phyloP scores from a whole-genome alignment of 2,329 filamentous ascomycete genomes.

The Ophiostoma ips region DNA sequence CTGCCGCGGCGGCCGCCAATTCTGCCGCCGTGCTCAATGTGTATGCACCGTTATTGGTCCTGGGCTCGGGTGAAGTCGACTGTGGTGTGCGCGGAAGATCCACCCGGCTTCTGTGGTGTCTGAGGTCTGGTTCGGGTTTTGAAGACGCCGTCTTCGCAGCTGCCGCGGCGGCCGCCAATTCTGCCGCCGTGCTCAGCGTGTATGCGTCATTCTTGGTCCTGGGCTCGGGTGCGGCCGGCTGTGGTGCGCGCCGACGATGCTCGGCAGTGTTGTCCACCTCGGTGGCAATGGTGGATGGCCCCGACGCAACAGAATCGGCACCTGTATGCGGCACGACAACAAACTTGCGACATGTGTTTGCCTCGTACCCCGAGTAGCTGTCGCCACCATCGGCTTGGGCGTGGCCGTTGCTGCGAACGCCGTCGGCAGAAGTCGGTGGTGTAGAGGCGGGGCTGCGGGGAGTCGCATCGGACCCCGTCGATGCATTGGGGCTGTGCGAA shows the following conservation, averaged over 20 bases:
- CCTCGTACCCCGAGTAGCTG: conserved; percentile 20
- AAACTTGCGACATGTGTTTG: conserved; percentile 30
- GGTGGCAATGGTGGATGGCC: background rate
- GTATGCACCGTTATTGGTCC: too few species aligned
- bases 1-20: background rate
- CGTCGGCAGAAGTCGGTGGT: background rate
- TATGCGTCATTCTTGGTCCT: background rate
- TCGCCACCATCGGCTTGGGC: background rate
- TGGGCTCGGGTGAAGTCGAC: too few species aligned
- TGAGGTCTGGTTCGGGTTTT: conserved; percentile 8
- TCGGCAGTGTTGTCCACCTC: background rate
- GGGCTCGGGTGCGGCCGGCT: background rate
- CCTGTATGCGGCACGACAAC: conserved; percentile 13
- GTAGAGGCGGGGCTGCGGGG: background rate
- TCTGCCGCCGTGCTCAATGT: conserved; percentile 3
- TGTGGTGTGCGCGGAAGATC: conserved; percentile 31
- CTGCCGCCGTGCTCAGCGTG: conserved; percentile 3
- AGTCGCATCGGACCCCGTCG: conserved; percentile 7
- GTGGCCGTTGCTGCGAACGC: background rate
- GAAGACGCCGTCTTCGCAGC: background rate
- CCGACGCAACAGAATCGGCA: conserved; percentile 12
- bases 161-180: background rate
- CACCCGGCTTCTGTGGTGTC: conserved; percentile 23
- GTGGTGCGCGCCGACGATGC: background rate
- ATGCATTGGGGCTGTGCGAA: background rate